phyloP scores from a whole-genome alignment of 2,329 filamentous ascomycete species.

The Chrysosporium queenslandicum region DNA sequence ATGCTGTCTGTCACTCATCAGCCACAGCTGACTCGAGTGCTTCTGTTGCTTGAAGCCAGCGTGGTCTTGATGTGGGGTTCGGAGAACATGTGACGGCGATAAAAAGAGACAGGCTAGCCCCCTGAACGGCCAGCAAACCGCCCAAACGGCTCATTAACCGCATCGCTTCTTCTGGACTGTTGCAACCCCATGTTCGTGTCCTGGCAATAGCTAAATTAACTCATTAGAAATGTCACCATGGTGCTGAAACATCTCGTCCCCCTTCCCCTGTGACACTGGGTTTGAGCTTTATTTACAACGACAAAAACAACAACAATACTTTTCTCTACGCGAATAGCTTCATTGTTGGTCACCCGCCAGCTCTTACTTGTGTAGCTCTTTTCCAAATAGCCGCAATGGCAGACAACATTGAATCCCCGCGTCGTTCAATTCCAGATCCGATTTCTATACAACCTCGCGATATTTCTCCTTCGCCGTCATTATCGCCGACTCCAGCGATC shows the following conservation, averaged over 20 bases:
- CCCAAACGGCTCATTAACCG: background rate
- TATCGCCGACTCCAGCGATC: slow-evolving; percentile 36
- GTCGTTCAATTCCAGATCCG: slow-evolving; percentile 2
- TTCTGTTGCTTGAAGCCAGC: background rate
- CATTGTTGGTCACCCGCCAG: background rate
- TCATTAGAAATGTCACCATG: slow-evolving; percentile 10
- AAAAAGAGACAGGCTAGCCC: slow-evolving; percentile 7
- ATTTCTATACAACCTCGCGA: slow-evolving; percentile 23
- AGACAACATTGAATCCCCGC: background rate
- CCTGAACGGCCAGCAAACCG: background rate
- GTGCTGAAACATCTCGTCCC: slow-evolving; percentile 7
- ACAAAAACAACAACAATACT: background rate
- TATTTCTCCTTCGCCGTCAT: slow-evolving; percentile 33
- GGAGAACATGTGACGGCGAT: slow-evolving; percentile 3
- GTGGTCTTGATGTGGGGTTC: background rate
- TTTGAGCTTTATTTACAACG: slow-evolving; percentile 1
- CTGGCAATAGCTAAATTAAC: slow-evolving; percentile 2
- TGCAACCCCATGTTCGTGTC: slow-evolving; percentile 2
- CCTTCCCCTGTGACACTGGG: slow-evolving; percentile 6
- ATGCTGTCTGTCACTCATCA: too few species aligned
- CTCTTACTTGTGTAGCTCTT: background rate
- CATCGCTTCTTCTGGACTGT: background rate
- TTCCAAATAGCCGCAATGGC: background rate
- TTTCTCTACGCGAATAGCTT: background rate
- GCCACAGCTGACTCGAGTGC: too few species aligned